These are phyloP conservation scores for Botryobasidium botryosum DNA, from an alignment of 768 basidiomycete species.

Conservation along the genomic window DNA sequence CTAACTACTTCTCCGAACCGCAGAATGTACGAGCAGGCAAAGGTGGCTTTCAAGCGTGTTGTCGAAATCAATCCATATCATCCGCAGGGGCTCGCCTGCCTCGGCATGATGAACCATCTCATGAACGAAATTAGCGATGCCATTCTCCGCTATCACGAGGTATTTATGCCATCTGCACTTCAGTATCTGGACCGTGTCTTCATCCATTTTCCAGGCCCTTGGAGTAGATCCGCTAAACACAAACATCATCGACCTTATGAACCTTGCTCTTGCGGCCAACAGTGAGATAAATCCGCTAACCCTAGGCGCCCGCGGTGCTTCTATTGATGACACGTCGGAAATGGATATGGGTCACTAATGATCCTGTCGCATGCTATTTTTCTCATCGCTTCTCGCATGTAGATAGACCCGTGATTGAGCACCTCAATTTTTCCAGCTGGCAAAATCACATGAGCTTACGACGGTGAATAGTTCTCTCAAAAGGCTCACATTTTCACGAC, in stretches of 20 bases:
- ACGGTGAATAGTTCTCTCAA: too few species aligned
- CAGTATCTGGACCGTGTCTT: background rate
- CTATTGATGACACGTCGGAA: too few species aligned
- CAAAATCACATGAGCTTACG: background rate
- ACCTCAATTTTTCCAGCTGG: slow-evolving; percentile 10
- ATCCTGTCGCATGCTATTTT: too few species aligned
- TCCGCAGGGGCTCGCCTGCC: slow-evolving; percentile 62
- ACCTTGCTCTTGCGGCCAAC: slow-evolving; percentile 42
- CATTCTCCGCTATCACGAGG: slow-evolving; percentile 87
- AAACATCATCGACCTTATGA: slow-evolving; percentile 64
- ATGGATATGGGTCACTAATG: too few species aligned
- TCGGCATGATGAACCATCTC: slow-evolving; percentile 80
- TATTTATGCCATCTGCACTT: slow-evolving; percentile 20
- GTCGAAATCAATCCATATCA: slow-evolving; percentile 78
- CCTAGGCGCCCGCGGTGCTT: too few species aligned
- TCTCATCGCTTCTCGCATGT: too few species aligned
- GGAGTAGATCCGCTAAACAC: slow-evolving; percentile 72
- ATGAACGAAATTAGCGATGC: slow-evolving; percentile 57
- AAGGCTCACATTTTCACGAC: slow-evolving; percentile 76
- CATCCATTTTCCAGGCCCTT: slow-evolving; percentile 34
- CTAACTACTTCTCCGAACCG: too few species aligned
- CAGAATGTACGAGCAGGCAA: slow-evolving; percentile 32
- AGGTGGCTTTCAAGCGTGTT: slow-evolving; percentile 55
- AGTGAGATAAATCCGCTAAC: too few species aligned
- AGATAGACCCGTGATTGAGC: too few species aligned